Base-by-base conservation (phyloP, 768 basidiomycete species). In the Boletellus ananiceps region DNA sequence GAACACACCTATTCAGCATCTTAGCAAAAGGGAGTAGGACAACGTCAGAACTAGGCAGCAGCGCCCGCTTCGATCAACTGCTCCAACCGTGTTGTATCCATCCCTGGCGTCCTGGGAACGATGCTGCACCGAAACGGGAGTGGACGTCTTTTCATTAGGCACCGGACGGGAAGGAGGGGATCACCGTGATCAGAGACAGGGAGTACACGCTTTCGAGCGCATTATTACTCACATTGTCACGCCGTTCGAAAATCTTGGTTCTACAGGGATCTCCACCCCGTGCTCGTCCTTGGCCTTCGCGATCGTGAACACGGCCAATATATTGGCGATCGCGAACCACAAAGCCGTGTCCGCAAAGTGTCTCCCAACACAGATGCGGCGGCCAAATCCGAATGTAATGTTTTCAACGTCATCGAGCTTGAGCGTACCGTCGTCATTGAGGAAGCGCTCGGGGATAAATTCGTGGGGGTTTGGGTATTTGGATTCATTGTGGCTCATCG, bases 391-490 rank as follows among this genome's bases (percentile, higher is more conserved):
- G 11, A 51, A 66, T 14, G 37, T 48, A 33, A 66, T 27, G 9
- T 51, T 25, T 36, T 51, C 39, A 9, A 47, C 13, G 15, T 51
- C 33, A 23, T 61, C 45, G 0, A 36, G 18, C 3, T 49, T 61
- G 39, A 66, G 58, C 13, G 49, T 46, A 11, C 61, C 52, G 0
- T 66, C 58, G 1, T 38, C 40, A 16, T 67, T 61, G 7, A 75
- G 49, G 50, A 75, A 76, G 25, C 73, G 64, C 41, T 75, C 75
- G 0, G 74, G 74, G 23, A 49, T 55, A 54, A 74, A 75, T 21
- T 54, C 49, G 33, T 73, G 62, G 2, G 74, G 60, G 2, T 68
- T 64, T 4, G 69, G 66, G 48, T 71, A 74, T 63, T 70, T 68
- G 48, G 56, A 61, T 35, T 56, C 60, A 8, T 64, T 31, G 31